phyloP scores from a whole-genome alignment of 2,329 filamentous ascomycete genomes.

The Ascomycota sp. region DNA sequence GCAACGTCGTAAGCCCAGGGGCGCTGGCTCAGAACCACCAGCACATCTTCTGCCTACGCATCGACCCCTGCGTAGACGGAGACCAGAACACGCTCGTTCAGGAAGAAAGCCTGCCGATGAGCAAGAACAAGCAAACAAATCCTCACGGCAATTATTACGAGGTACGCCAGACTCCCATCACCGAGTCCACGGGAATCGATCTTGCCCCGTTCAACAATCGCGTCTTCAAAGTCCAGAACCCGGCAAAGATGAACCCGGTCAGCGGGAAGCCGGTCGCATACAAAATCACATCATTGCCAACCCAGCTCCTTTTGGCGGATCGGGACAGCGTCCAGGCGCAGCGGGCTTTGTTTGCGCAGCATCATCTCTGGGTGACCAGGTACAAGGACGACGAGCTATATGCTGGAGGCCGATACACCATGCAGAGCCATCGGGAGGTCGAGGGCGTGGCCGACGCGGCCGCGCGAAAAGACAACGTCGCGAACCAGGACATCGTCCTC shows the following conservation, averaged over 20 bases:
- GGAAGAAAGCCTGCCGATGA: conserved; percentile 21
- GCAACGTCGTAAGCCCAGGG: conserved; percentile 38
- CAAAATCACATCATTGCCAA: conserved; percentile 21
- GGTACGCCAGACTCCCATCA: conserved; percentile 23
- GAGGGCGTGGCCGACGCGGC: conserved; percentile 18
- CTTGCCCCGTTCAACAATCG: conserved; percentile 27
- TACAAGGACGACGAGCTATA: conserved; percentile 24
- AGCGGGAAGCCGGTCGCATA: conserved; percentile 25
- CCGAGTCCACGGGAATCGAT: conserved; percentile 24
- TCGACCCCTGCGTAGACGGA: conserved; percentile 43
- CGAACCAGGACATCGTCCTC: conserved; percentile 31
- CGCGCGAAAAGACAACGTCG: conserved; percentile 22
- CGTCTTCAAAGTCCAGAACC: conserved; percentile 29
- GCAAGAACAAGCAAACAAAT: conserved; percentile 19
- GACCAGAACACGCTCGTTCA: conserved; percentile 30
- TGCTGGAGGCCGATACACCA: conserved; percentile 21
- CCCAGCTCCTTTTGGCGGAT: conserved; percentile 19
- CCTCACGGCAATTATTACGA: conserved; percentile 25
- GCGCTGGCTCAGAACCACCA: conserved; percentile 46
- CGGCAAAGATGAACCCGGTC: conserved; percentile 18
- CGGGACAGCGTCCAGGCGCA: conserved; percentile 17
- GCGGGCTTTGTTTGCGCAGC: conserved; percentile 20
- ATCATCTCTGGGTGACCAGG: conserved; percentile 25
- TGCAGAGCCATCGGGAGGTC: conserved; percentile 17
- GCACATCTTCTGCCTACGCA: conserved; percentile 41